phyloP scores from a whole-genome alignment of 179 eudicot species.

The Heliamphora pulchella region DNA sequence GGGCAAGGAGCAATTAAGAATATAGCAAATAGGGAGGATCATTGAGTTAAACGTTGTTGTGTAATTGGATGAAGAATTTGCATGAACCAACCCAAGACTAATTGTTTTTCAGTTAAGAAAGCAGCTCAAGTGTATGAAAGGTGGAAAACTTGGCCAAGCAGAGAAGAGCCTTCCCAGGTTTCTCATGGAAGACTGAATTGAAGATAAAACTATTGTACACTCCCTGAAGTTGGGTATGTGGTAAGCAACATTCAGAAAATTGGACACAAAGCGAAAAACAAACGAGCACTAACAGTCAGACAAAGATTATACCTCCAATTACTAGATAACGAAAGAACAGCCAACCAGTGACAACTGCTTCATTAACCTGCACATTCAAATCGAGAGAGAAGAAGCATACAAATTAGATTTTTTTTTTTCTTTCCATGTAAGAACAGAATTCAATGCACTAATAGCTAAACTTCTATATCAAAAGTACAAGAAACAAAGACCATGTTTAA shows the following conservation, averaged over 20 bases:
- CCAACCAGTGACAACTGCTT: conserved; percentile 98
- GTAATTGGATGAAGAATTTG: not conserved
- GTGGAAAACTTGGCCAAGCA: not conserved
- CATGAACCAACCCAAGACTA: not conserved
- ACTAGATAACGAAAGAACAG: conserved; percentile 93
- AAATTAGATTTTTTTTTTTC: not conserved
- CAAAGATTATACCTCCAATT: conserved; percentile 71
- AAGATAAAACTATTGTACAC: not conserved
- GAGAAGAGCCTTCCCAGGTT: not conserved
- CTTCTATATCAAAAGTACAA: not conserved
- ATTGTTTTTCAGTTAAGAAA: not conserved
- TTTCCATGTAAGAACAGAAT: no score
- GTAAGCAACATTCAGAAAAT: conserved; percentile 6
- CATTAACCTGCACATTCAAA: conserved; percentile 56
- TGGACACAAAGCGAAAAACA: not conserved
- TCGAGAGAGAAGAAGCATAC: conserved; percentile 9
- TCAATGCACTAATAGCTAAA: not conserved
- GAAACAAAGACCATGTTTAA: not conserved
- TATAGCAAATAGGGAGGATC: not conserved
- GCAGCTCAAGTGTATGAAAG: not conserved
- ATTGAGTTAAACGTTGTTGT: not conserved
- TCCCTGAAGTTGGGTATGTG: not conserved
- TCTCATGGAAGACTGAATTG: not conserved
- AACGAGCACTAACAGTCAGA: not conserved
- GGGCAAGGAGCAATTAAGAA: not conserved